Conservation (phyloP, 768 basidiomycete genomes). For the Trametes cingulata region DNA sequence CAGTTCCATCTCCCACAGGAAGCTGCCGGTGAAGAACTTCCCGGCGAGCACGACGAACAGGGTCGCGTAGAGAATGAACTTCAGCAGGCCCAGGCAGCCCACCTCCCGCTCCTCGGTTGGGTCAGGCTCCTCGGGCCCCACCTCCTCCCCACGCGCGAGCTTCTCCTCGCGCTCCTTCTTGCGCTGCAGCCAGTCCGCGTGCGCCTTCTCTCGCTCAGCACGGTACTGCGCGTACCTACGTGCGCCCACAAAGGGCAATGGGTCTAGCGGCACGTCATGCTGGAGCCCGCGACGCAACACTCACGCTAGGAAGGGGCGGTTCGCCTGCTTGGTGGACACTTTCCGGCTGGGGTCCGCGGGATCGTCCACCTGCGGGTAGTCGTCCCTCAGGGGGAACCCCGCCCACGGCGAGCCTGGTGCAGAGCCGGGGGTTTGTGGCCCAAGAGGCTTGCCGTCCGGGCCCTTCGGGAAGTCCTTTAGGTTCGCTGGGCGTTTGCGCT, state of each 20-base stretch:
- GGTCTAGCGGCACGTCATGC: slow-evolving; percentile 5
- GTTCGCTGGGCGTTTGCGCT: slow-evolving; percentile 24
- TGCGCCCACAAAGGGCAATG: slow-evolving; percentile 18
- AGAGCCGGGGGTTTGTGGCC: slow-evolving; percentile 15
- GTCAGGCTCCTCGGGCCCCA: slow-evolving; percentile 71
- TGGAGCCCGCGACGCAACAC: slow-evolving; percentile 30
- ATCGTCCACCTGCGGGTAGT: slow-evolving; percentile 58
- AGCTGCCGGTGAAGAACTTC: slow-evolving; percentile 86
- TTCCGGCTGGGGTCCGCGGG: slow-evolving; percentile 64
- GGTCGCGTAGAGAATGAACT: slow-evolving; percentile 61
- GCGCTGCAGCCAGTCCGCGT: slow-evolving; percentile 66
- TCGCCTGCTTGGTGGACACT: slow-evolving; percentile 82
- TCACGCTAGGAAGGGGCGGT: slow-evolving; percentile 82
- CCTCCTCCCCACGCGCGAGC: slow-evolving; percentile 71
- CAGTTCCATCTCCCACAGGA: slow-evolving; percentile 69
- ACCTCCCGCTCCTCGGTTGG: slow-evolving; percentile 71
- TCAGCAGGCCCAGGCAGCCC: slow-evolving; percentile 63
- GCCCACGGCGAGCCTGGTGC: slow-evolving; percentile 30
- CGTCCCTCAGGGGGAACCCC: slow-evolving; percentile 33
- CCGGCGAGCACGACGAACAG: slow-evolving; percentile 62
- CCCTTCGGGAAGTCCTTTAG: slow-evolving; percentile 18
- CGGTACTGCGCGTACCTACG: slow-evolving; percentile 67
- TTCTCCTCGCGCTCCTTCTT: slow-evolving; percentile 72
- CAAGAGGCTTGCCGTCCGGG: slow-evolving; percentile 21
- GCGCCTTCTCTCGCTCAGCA: slow-evolving; percentile 58